These are phyloP conservation scores for Lodderomyces parapsilosis DNA, from an alignment of 1,139 yeast species.

Conservation along the genomic window DNA sequence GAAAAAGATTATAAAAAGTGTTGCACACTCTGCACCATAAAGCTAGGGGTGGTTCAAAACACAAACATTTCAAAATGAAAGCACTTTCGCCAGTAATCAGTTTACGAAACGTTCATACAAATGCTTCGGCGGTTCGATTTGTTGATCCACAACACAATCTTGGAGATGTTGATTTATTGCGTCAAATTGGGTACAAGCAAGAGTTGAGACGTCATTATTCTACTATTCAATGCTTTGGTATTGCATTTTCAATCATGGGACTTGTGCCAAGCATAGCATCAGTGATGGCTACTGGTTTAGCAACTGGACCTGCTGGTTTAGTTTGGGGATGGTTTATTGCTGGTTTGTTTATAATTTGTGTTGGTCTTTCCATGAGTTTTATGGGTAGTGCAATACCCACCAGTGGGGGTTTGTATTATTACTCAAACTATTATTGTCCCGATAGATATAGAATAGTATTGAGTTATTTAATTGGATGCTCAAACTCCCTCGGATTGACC, in stretches of 20 bases:
- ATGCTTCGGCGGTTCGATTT: conserved; percentile 20
- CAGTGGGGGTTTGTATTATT: conserved; percentile 65
- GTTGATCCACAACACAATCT: conserved; percentile 25
- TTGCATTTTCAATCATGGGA: conserved; percentile 54
- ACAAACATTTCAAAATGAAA: neutral
- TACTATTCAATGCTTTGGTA: conserved; percentile 50
- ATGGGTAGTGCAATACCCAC: conserved; percentile 68
- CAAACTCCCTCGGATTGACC: conserved; percentile 34
- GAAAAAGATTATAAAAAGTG: conserved; percentile 39
- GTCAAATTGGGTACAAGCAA: conserved; percentile 54
- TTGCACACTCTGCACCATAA: no score
- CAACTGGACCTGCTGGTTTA: conserved; percentile 49
- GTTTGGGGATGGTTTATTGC: conserved; percentile 74
- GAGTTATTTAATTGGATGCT: conserved; percentile 44
- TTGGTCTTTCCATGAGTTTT: conserved; percentile 65
- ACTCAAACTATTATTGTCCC: conserved; percentile 43
- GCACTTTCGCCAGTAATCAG: neutral
- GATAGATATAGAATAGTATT: conserved; percentile 28
- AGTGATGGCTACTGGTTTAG: conserved; percentile 27
- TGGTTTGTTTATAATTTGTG: conserved; percentile 52
- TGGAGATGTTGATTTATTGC: conserved; percentile 46
- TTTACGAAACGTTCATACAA: conserved; percentile 13
- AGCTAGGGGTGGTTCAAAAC: no score
- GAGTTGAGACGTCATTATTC: conserved; percentile 47
- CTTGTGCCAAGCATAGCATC: conserved; percentile 27